Base-by-base conservation (phyloP, 176 grass and related monocot species). In the Pontederia crassipes region DNA sequence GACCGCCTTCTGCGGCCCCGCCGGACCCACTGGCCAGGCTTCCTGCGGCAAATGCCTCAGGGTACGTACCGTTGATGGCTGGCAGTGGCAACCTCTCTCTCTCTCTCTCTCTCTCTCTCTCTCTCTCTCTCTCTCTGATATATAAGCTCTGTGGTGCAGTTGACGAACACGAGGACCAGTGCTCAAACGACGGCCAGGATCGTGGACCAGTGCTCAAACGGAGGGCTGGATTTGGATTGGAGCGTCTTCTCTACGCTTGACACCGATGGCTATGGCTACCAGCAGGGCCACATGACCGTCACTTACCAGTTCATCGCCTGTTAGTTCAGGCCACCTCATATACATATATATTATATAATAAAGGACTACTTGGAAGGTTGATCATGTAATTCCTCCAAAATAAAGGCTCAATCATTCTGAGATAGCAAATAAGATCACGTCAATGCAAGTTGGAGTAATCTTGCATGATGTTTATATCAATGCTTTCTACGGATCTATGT, bases 1-100 rank as follows among this genome's bases (percentile, higher is more conserved):
- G 91, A 90, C 86, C 0, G 91, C 91, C n/a, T 95, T 95, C 72
- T 95, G 86, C 45, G 83, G 83, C 0, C 86, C 90, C 0, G 53
- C 56, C 0, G 86, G 90, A 0, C 65, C 83, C 0, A 71, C 0
- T 0, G 90, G 90, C 1, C 68, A 65, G 57, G 83, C 28, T 0
- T 18, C 83, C 0, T 96, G 91, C 0, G 91, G 86, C 17, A 48
- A 17, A 11, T 95, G 89, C 54, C 26, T 92, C 29, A 5, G 0
- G 74, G 87, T 85, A 82, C 4, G 45, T 27, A 2, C 20, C 20
- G 20, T 24, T 24, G 20, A 24, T 24, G 20, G 20, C 20, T 24
- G 20, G 20, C 1, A 24, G 20, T 24, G 20, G 20, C 20, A 24
- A 24, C 20, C 20, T 24, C 20, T 24, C 20, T 24, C 20, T 24